Evolutionary conservation across 2,329 filamentous ascomycete species (phyloP), one percentile per base, ranked within the genome.

Genomic region (Aspergillus sp.): DNA sequence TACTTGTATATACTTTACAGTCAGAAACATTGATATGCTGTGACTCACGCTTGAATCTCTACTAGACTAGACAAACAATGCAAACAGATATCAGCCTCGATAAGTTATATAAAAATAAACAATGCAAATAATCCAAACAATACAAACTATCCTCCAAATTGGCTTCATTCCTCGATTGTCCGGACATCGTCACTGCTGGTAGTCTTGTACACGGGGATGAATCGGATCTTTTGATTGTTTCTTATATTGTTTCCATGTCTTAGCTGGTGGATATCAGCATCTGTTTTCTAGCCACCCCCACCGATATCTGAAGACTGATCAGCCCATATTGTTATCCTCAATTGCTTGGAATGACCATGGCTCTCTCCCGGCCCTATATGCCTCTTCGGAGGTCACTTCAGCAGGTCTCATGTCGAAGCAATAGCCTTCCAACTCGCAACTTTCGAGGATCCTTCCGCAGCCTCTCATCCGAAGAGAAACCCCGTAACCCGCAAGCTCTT

Each of bases 351-450:
- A 22, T 48, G 22, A 60, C 52, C 37, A 70, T 68, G 66, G 60
- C 61, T 49, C 62, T 58, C 47, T 53, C 56, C 43, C 64, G 61
- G 53, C 54, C 60, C 49, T 62, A 60, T 54, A 57, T 61, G 52
- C 54, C 62, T 63, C 57, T 68, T 41, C 58, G 62, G 57, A 64
- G 65, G 57, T 61, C 64, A 25, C 48, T 67, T 10, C 49, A 49
- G 42, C 65, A 61, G 25, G 33, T 62, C 44, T 52, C 58, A 41
- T 41, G 59, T 46, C 55, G 51, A 45, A 56, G 47, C 33, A 49
- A 49, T 56, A 61, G 56, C 47, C 52, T 50, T 43, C 45, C 53
- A 15, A 30, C 50, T 44, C 55, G 51, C 33, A 52, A 50, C 13
- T 44, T 55, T 38, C 50, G 54, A n/a, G 46, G 41, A 10, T 52